A percentile compares a stretch with the other conserved stretches of the same genome.
phyloP scores from a whole-genome alignment of 805 yeast genomes.

The Starmera caribaea region DNA sequence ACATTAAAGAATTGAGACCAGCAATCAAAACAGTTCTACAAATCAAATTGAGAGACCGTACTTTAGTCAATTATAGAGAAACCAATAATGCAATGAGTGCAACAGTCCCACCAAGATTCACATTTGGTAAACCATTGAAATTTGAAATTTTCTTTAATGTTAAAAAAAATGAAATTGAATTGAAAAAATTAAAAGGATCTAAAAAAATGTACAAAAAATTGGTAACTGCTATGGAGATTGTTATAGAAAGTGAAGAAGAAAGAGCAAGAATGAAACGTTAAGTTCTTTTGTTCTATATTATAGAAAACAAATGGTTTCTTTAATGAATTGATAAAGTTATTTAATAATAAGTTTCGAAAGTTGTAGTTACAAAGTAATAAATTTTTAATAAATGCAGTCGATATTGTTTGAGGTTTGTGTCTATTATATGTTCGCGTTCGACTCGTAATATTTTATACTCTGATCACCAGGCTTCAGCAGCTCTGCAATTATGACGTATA shows the following conservation, averaged over 20 bases:
- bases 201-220: slow-evolving; percentile 35
- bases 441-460: too few species aligned
- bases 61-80: slow-evolving; percentile 35
- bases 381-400: too few species aligned
- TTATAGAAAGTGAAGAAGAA: slow-evolving; percentile 34
- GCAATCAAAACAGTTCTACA: slow-evolving; percentile 29
- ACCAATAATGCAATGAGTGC: slow-evolving; percentile 35
- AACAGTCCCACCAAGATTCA: slow-evolving; percentile 35
- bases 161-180: slow-evolving; percentile 27
- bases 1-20: slow-evolving; percentile 12
- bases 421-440: too few species aligned
- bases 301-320: neutral
- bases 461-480: too few species aligned
- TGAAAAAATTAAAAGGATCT: slow-evolving; percentile 36
- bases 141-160: slow-evolving; percentile 35
- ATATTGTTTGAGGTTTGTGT: too few species aligned
- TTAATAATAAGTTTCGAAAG: too few species aligned
- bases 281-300: neutral
- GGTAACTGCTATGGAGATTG: slow-evolving; percentile 30
- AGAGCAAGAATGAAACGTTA: slow-evolving; percentile 1
- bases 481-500: too few species aligned
- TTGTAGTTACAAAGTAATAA: too few species aligned
- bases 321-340: too few species aligned
- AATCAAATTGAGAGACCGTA: slow-evolving; percentile 40
- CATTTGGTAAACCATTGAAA: slow-evolving; percentile 35